Evolutionary conservation across 768 basidiomycete species (phyloP), one percentile per base, ranked within the genome.

Genomic region (Mycena venus): DNA sequence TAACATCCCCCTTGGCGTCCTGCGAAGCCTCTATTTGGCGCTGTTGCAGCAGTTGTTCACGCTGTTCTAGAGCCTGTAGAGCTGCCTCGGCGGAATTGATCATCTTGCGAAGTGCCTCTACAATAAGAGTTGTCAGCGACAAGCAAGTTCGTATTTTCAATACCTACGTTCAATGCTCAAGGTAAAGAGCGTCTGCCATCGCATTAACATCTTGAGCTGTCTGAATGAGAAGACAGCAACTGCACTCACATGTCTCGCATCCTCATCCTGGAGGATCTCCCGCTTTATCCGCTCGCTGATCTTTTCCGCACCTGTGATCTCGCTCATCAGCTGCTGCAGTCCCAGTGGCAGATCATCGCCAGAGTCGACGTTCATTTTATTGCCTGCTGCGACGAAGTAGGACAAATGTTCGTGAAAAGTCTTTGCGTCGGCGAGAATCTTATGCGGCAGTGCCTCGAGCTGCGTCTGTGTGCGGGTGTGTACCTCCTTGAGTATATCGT

Each of bases 251-350:
- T 83, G 80, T 67, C 84, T 72, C 23, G 82, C 82, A 69, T 82
- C 80, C 27, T 78, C 70, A 61, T 85, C 84, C 55, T 80, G 79
- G 58, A 84, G 70, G 34, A 84, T 82, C 73, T 84, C 84, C 64
- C 77, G 72, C 73, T 82, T 80, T 17, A 83, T 76, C 72, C 78
- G 74, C 74, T 83, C 81, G 12, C 80, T 80, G 21, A 85, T 63
- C 60, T 73, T 80, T 73, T 83, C 82, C n/a, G 79, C 79, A 11
- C 82, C 82, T 2, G 82, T 79, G 15, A 86, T 81, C 67, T 84
- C 84, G 42, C 83, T 78, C 78, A 86, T 74, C 63, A 86, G 49
- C 65, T 78, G 73, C 73, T 72, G 80, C 63, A 86, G 56, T 4
- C 83, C 81, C 3, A 78, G 77, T 10, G 85, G 85, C 7, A 85